These are phyloP conservation scores for Teunomyces barrocoloradensis DNA, from an alignment of 805 yeast genomes.

Conservation along the genomic window DNA sequence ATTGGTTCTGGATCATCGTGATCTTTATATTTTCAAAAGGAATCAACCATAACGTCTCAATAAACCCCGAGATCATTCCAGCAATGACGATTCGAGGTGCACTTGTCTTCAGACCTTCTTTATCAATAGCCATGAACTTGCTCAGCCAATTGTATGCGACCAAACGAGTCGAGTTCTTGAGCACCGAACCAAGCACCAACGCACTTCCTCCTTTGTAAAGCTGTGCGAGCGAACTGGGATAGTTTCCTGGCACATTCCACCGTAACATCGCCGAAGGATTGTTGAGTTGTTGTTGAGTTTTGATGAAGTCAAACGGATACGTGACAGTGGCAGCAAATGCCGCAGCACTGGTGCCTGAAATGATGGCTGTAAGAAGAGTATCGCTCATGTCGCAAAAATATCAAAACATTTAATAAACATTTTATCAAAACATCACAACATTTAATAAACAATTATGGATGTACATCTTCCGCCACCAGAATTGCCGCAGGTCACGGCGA, in stretches of 20 bases:
- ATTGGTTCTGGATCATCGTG: constrained; percentile 70
- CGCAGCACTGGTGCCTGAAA: constrained; percentile 63
- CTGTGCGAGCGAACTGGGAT: constrained; percentile 32
- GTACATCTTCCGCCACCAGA: constrained; percentile 23
- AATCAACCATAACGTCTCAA: constrained; percentile 78
- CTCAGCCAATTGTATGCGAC: constrained; percentile 73
- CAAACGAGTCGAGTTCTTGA: constrained; percentile 73
- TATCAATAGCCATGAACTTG: constrained; percentile 56
- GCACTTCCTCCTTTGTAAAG: constrained; percentile 67
- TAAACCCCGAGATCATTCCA: constrained; percentile 76
- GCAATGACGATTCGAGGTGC: constrained; percentile 85
- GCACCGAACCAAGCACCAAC: constrained; percentile 66
- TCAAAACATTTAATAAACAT: no score
- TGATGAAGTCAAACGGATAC: constrained; percentile 70
- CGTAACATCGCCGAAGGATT: constrained; percentile 38
- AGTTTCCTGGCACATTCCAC: constrained; percentile 32
- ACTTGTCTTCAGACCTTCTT: constrained; percentile 52
- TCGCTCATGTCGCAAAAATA: constrained; percentile 10
- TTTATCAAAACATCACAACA: background rate
- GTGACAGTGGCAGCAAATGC: constrained; percentile 60
- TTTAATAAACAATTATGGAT: background rate
- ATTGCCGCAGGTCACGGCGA: constrained; percentile 15
- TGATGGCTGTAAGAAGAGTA: constrained; percentile 54
- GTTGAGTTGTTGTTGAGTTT: constrained; percentile 62
- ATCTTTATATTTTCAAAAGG: constrained; percentile 90